Percentiles rank a stretch among this genome's conserved stretches.
phyloP scores from a whole-genome alignment of 441 rosid species.

The Mallotus japonicus region DNA sequence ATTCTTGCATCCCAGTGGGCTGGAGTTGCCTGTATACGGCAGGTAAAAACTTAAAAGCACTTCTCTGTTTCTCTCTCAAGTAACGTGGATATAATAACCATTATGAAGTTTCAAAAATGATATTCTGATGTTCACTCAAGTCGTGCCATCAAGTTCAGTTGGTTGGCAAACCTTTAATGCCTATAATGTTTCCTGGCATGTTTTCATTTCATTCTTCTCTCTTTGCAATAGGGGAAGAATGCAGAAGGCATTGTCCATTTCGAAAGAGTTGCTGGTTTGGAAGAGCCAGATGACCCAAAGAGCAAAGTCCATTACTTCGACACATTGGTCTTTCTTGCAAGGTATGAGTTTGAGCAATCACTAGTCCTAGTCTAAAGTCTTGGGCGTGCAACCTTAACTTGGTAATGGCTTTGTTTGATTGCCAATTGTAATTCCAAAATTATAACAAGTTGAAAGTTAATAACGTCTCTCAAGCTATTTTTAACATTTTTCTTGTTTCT shows the following conservation, averaged over 20 bases:
- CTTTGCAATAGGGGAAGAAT: conserved; percentile 53
- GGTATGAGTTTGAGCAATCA: conserved; percentile 39
- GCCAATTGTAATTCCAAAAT: background rate
- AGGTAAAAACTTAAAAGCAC: conserved; percentile 41
- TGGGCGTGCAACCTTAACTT: background rate
- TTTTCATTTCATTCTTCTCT: conserved; percentile 10
- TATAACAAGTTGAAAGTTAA: background rate
- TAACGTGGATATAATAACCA: background rate
- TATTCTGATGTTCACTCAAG: background rate
- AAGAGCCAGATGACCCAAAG: conserved; percentile 72
- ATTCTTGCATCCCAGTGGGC: conserved; percentile 83
- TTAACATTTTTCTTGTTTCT: background rate
- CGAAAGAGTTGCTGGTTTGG: conserved; percentile 60
- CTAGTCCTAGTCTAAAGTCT: background rate
- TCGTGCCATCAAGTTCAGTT: background rate
- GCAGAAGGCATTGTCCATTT: conserved; percentile 64
- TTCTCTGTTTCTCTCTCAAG: background rate
- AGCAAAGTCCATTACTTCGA: conserved; percentile 71
- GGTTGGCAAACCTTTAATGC: background rate
- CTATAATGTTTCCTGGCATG: background rate
- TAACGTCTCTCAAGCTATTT: background rate
- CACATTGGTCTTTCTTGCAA: conserved; percentile 61
- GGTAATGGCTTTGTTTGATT: background rate
- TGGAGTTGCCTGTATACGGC: conserved; percentile 58
- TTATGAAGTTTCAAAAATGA: background rate